phyloP scores from a whole-genome alignment of 345 rosid genomes.

The Corymbia maculata region DNA sequence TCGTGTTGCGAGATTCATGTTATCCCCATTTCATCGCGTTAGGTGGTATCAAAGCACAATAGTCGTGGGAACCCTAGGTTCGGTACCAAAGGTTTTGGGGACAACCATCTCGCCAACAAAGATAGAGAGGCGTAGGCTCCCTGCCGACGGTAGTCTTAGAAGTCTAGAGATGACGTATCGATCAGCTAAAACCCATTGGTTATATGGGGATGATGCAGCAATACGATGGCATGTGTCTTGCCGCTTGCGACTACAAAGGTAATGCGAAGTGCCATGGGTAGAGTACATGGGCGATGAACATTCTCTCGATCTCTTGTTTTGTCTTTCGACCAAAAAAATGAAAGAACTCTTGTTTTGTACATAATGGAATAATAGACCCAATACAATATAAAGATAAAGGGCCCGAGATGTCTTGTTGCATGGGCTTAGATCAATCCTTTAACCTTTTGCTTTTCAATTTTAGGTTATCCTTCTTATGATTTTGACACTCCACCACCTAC shows the following conservation, averaged over 20 bases:
- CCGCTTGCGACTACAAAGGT: not conserved
- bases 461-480: not conserved
- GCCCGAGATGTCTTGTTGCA: not conserved
- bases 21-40: fast-evolving
- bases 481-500: not conserved
- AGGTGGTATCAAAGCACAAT: fast-evolving
- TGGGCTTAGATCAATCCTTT: not conserved
- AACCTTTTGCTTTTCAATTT: not conserved
- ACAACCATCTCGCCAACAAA: not conserved
- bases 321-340: too few species aligned
- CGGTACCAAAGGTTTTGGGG: not conserved
- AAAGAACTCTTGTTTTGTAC: not conserved
- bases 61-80: not conserved
- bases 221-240: not conserved
- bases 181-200: not conserved
- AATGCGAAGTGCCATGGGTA: not conserved
- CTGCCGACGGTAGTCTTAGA: not conserved
- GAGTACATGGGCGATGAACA: not conserved
- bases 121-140: not conserved
- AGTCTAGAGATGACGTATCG: not conserved
- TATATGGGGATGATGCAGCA: not conserved
- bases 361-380: not conserved
- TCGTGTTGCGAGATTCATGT: not conserved
- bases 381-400: not conserved
- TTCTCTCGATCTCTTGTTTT: not conserved